Percentiles rank a stretch among this genome's conserved stretches.
Conservation (phyloP, 2,329 filamentous ascomycete genomes). For the Colletotrichum simmondsii region DNA sequence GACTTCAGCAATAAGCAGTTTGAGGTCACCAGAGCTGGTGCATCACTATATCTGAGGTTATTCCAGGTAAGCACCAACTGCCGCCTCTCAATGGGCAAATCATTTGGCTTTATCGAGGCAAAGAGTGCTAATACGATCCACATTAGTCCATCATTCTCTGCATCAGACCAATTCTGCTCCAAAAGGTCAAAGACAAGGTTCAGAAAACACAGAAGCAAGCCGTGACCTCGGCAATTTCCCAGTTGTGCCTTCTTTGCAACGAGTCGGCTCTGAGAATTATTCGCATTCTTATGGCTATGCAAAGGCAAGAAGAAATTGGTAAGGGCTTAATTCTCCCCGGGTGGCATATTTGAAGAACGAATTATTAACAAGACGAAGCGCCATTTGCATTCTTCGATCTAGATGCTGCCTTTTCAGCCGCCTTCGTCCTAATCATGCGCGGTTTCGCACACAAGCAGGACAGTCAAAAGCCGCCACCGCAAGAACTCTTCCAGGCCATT, state of each 20-base stretch:
- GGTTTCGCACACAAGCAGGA: constrained; percentile 39
- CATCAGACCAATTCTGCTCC: constrained; percentile 41
- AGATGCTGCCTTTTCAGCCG: constrained; percentile 42
- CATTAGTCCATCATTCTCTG: constrained; percentile 43
- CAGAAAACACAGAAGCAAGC: constrained; percentile 35
- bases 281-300: constrained; percentile 37
- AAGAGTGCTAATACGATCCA: background rate
- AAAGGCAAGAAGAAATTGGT: constrained; percentile 39
- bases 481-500: constrained; percentile 38
- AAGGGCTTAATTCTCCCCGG: background rate
- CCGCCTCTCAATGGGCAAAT: background rate
- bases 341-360: background rate
- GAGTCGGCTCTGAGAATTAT: constrained; percentile 42
- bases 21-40: constrained; percentile 38
- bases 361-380: constrained; percentile 17
- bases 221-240: constrained; percentile 32
- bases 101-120: background rate
- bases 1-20: constrained; percentile 38
- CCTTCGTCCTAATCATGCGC: constrained; percentile 42
- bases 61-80: constrained; percentile 36
- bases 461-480: constrained; percentile 38
- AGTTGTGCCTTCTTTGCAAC: constrained; percentile 39
- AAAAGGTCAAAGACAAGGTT: constrained; percentile 43
- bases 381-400: constrained; percentile 43
- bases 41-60: constrained; percentile 41